Base-by-base conservation (phyloP, 345 rosid species). In the Boechera divaricarpa region DNA sequence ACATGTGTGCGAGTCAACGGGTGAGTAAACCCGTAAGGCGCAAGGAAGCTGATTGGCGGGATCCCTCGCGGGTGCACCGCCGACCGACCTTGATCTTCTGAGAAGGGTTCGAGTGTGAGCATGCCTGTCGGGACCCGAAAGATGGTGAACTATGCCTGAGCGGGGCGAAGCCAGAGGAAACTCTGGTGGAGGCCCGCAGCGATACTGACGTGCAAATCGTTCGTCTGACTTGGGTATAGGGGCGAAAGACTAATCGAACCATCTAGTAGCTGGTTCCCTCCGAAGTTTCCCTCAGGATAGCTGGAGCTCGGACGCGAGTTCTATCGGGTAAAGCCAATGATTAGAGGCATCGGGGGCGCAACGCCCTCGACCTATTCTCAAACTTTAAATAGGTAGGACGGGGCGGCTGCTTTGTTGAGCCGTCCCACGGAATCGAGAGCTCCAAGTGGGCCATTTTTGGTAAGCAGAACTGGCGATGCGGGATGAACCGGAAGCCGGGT, bases 221-320 rank as follows among this genome's bases (percentile, higher is more conserved):
- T 77, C 79, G 76, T 77, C 79, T 63, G 72, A 75, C 77, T 75
- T 75, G 77, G 81, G 80, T 82, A 82, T 79, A 82, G 82, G 85
- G 82, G 82, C 80, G 80, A 82, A 82, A 82, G 77, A 79, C 80
- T 82, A 79, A 82, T 79, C 80, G 72, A 82, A 82, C 80, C 82
- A 62, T 78, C 82, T 81, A 81, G 83, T 82, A 81, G 84, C 73
- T 81, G 80, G 84, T 82, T 82, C 82, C 84, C 77, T 78, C 82
- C 84, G 74, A 82, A 78, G 82, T 82, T 82, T 82, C 84, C 84
- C 82, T 68, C 72, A 36, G 72, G 72, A 67, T 67, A 67, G 60
- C 60, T 52, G 61, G 60, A 10, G 44, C 13, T 39, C 44, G 44
- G n/a, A 39, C 13, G 44, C 44, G 13, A 10, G 44, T 10, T n/a